phyloP scores from a whole-genome alignment of 2,329 filamentous ascomycete genomes.

The Fusarium armeniacum region DNA sequence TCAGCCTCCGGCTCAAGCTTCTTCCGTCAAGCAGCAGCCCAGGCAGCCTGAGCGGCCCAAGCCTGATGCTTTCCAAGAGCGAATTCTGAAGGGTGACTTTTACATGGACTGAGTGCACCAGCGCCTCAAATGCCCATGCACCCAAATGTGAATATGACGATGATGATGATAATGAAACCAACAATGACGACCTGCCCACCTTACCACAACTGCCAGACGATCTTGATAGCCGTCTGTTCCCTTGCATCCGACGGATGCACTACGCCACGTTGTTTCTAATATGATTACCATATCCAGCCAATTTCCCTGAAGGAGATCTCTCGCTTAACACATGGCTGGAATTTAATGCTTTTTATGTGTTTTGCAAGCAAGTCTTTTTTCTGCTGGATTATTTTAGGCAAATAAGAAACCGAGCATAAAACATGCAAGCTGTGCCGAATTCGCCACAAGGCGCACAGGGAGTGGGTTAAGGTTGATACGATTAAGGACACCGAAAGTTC shows the following conservation, averaged over 20 bases:
- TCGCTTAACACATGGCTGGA: constrained; percentile 37
- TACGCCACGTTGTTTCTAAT: constrained; percentile 32
- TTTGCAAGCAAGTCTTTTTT: constrained; percentile 37
- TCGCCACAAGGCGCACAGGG: constrained; percentile 34
- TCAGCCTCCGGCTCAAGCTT: constrained; percentile 66
- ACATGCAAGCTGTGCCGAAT: constrained; percentile 27
- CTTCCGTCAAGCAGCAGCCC: constrained; percentile 59
- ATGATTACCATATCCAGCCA: constrained; percentile 30
- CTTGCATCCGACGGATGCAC: constrained; percentile 20
- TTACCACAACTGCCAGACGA: constrained; percentile 27
- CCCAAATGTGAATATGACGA: constrained; percentile 42
- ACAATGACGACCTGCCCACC: constrained; percentile 31
- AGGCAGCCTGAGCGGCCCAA: constrained; percentile 67
- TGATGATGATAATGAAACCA: constrained; percentile 43
- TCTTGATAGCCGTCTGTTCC: constrained; percentile 28
- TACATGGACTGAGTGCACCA: constrained; percentile 84
- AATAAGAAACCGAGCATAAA: constrained; percentile 37
- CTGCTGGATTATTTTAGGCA: constrained; percentile 15
- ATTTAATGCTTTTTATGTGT: constrained; percentile 33
- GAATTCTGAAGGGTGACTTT: constrained; percentile 97
- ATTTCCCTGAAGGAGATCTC: constrained; percentile 35
- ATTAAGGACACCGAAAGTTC: constrained; percentile 10
- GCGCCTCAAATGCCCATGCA: constrained; percentile 19
- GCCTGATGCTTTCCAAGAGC: constrained; percentile 95
- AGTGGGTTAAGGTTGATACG: constrained; percentile 15